Evolutionary conservation across 305 asterid species (phyloP).

Genomic region (Fraxinus xanthoxyloides): DNA sequence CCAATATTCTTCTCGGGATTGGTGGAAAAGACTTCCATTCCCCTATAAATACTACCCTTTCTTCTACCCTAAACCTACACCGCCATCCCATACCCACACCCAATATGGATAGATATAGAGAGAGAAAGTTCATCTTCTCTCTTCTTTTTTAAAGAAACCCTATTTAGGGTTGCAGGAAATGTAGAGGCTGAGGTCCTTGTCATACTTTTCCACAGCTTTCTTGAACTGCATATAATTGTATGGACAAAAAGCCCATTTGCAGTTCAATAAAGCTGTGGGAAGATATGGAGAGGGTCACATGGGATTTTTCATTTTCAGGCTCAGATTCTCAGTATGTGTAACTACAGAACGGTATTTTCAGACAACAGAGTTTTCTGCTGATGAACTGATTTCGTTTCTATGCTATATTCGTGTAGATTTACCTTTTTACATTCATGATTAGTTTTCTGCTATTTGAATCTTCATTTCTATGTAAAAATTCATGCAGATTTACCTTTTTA

Average conservation of each 20-base stretch:
- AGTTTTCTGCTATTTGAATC: background rate
- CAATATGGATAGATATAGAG: background rate
- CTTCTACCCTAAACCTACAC: constrained; percentile 19
- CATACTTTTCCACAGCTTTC: constrained; percentile 85
- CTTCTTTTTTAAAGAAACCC: constrained; percentile 30
- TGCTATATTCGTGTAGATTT: background rate
- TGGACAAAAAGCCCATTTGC: constrained; percentile 20
- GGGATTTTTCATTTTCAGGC: background rate
- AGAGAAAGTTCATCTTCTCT: background rate
- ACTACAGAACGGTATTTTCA: constrained; percentile 12
- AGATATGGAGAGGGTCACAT: constrained; percentile 44
- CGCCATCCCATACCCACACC: background rate
- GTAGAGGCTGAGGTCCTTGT: constrained; percentile 35
- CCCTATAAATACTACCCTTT: constrained; percentile 44
- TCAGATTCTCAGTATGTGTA: background rate
- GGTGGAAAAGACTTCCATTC: constrained; percentile 47
- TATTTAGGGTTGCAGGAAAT: constrained; percentile 33
- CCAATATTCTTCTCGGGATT: constrained; percentile 77
- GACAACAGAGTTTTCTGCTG: background rate
- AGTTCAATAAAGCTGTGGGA: constrained; percentile 92
- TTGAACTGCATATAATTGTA: constrained; percentile 58
- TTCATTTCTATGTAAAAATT: background rate
- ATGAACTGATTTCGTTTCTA: background rate
- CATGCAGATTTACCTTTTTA: background rate
- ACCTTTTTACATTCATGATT: background rate